phyloP scores from a whole-genome alignment of 441 rosid species.

The Eruca vesicaria region DNA sequence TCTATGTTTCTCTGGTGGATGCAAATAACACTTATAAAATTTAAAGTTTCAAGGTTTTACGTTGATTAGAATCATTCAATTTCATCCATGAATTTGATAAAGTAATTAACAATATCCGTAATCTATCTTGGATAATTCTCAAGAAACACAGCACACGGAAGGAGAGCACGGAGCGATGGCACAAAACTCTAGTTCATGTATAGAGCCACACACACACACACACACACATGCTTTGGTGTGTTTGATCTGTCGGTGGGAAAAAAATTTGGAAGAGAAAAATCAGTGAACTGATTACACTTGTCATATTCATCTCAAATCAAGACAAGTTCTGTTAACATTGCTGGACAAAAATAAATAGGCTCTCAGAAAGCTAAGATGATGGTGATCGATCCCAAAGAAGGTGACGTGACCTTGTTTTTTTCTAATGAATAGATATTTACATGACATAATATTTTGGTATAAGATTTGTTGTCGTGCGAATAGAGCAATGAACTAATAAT shows the following conservation, averaged over 20 bases:
- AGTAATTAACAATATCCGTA: neutral
- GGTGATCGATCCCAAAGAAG: constrained; percentile 12
- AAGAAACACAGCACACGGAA: neutral
- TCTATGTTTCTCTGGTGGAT: neutral
- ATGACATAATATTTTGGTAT: constrained; percentile 21
- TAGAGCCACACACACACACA: constrained; percentile 8
- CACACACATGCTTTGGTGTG: neutral
- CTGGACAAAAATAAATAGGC: constrained; percentile 29
- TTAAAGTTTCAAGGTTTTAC: neutral
- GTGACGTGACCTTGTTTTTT: constrained; percentile 14
- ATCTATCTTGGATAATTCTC: neutral
- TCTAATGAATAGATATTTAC: constrained; percentile 23
- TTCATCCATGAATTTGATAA: neutral
- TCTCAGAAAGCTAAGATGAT: constrained; percentile 21
- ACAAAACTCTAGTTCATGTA: constrained; percentile 4
- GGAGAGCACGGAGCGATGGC: neutral
- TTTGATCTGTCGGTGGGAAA: constrained; percentile 28
- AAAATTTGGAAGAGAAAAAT: constrained; percentile 4
- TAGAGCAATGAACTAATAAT: neutral
- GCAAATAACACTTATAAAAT: neutral
- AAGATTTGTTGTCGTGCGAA: constrained; percentile 21
- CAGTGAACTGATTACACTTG: neutral
- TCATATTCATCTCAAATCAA: constrained; percentile 15
- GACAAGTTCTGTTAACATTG: constrained; percentile 28
- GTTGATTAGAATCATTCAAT: neutral